phyloP scores from a whole-genome alignment of 2,329 filamentous ascomycete species.

The Hyphodiscus sp. region DNA sequence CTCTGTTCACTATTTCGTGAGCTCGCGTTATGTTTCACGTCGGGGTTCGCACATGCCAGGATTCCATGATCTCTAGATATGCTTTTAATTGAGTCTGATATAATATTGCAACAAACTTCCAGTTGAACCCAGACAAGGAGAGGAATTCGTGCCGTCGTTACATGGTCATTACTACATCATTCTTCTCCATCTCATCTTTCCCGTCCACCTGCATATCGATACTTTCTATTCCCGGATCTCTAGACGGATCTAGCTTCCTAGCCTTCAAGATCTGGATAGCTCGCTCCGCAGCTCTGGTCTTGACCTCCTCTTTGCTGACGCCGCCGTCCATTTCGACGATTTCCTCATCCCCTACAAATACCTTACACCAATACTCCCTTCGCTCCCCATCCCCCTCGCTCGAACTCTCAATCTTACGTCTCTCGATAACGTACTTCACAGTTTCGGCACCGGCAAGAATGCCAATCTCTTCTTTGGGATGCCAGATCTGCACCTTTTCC shows the following conservation, averaged over 20 bases:
- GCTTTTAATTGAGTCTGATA: too few species aligned
- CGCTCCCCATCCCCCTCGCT: conserved; percentile 1
- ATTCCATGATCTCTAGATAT: too few species aligned
- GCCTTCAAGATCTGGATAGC: conserved; percentile 36
- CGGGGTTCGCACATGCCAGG: too few species aligned
- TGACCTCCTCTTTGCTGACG: conserved; percentile 44
- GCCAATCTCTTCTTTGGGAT: conserved; percentile 65
- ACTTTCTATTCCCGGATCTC: too few species aligned
- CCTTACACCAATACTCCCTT: conserved; percentile 36
- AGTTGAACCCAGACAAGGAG: too few species aligned
- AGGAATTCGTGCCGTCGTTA: too few species aligned
- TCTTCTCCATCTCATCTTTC: too few species aligned
- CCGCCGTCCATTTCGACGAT: conserved; percentile 42
- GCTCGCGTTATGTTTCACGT: too few species aligned
- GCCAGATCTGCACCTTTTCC: conserved; percentile 49
- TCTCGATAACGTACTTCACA: conserved; percentile 47
- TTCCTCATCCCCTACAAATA: conserved; percentile 42
- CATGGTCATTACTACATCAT: too few species aligned
- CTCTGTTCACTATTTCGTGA: too few species aligned
- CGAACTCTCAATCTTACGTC: neutral
- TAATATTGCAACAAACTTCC: too few species aligned
- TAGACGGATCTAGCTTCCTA: conserved; percentile 1
- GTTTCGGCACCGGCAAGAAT: conserved; percentile 44
- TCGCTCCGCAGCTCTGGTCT: conserved; percentile 47
- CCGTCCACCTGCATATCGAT: too few species aligned